Conservation (phyloP, 2,329 filamentous ascomycete species). For the Fonsecaea pugnacius region DNA sequence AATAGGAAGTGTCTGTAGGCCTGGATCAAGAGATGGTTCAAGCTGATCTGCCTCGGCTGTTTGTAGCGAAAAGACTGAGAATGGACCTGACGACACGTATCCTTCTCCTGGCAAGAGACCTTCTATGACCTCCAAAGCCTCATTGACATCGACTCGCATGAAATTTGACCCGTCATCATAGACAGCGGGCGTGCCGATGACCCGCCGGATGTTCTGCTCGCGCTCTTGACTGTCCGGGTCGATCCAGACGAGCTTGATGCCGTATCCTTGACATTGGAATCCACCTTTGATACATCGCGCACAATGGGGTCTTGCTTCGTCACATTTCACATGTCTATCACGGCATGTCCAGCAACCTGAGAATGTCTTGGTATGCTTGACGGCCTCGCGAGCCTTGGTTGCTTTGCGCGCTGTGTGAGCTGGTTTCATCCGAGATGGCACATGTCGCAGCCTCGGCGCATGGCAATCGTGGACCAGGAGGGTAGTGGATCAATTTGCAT, state of each 20-base stretch:
- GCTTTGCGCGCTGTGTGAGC: constrained; percentile 16
- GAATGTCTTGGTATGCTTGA: constrained; percentile 35
- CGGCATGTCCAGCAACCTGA: constrained; percentile 34
- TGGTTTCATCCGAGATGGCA: constrained; percentile 23
- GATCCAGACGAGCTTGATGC: constrained; percentile 33
- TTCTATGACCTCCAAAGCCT: constrained; percentile 29
- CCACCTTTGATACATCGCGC: constrained; percentile 39
- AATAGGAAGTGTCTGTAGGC: neutral
- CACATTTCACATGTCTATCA: constrained; percentile 39
- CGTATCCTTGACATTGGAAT: constrained; percentile 40
- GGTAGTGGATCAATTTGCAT: neutral
- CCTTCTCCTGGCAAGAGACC: constrained; percentile 6
- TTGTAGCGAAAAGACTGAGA: constrained; percentile 26
- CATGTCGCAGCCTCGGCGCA: constrained; percentile 13
- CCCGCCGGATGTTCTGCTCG: constrained; percentile 33
- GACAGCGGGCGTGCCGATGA: constrained; percentile 26
- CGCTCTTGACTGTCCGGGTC: constrained; percentile 30
- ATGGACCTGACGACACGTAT: constrained; percentile 24
- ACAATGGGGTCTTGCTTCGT: constrained; percentile 39
- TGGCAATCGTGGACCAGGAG: neutral
- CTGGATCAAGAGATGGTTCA: neutral
- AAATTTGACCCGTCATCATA: constrained; percentile 28
- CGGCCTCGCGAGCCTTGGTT: constrained; percentile 25
- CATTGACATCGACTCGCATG: constrained; percentile 26
- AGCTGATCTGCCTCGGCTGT: neutral